Evolutionary conservation across 345 rosid genomes (phyloP).

Genomic region (Melaleuca quinquenervia): DNA sequence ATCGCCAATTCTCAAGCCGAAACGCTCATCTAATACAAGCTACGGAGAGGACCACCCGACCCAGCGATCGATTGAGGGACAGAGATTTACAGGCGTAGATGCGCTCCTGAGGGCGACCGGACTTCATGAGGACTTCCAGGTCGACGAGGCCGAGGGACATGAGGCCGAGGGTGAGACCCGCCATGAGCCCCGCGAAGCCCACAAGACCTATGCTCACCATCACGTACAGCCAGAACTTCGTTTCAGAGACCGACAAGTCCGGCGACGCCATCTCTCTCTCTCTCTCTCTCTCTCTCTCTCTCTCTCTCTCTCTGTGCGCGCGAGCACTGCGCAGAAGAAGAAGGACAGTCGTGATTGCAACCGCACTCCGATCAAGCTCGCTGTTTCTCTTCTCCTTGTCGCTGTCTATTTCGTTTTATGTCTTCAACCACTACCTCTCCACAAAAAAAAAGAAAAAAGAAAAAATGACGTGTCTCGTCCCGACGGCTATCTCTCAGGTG

Average conservation of each 20-base stretch:
- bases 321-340: background rate
- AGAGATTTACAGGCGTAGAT: constrained; percentile 45
- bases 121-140: constrained; percentile 89
- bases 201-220: constrained; percentile 49
- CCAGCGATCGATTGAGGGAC: background rate
- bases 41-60: background rate
- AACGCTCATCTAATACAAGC: background rate
- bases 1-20: background rate
- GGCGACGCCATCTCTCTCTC: background rate
- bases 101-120: constrained; percentile 89
- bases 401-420: background rate
- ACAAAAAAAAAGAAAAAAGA: background rate
- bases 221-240: constrained; percentile 33
- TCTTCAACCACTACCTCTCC: background rate
- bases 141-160: constrained; percentile 94
- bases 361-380: background rate
- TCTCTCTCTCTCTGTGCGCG: background rate
- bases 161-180: constrained; percentile 91
- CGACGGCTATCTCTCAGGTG: background rate
- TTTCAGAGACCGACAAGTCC: constrained; percentile 38
- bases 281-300: background rate
- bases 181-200: constrained; percentile 79
- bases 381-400: background rate
- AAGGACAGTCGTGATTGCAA: background rate
- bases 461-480: background rate